Base-by-base conservation (phyloP, 2,329 filamentous ascomycete genomes). In the Paradendryphiella salina region DNA sequence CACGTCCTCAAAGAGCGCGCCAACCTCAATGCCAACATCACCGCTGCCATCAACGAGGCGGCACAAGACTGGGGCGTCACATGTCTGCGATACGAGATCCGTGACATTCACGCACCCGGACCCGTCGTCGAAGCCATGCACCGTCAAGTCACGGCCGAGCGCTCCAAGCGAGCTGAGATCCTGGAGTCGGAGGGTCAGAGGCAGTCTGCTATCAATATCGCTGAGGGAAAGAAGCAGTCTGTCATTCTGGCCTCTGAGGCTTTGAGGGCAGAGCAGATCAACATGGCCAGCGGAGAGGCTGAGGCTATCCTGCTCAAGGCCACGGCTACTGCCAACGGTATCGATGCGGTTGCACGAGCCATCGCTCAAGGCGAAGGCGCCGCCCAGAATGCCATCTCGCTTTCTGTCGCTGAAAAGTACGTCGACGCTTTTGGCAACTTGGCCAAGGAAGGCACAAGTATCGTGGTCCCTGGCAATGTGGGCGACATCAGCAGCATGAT, bases 61-160 rank as follows among this genome's bases (percentile, higher is more conserved):
- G 93, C 94, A 4, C 88, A 95, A 66, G 93, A 93, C 46, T 99
- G 94, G 94, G 94, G 94, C 52, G 90, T 99, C 15, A 90, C 90
- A 28, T 99, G 94, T 71, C 82, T 99, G 55, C 88, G 94, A 51
- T 99, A 99, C 79, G 94, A 99, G 76, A 99, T 99, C 72, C 84
- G 94, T 62, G 94, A 99, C 75, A 99, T 99, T 67, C 94, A 99
- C 76, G 94, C 94, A 0, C 94, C 94, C 1, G 89, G 87, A 26
- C 88, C 88, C 41, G 94, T 99, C 10, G 93, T 97, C 54, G 90
- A 92, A 66, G 94, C 94, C 66, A 99, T 99, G 94, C 94, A 99
- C 79, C 85, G 94, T 59, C 93, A 97, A 74, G 94, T 99, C 42
- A 97, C 94, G 0, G 94, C 94, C 14, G 94, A 99, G 79, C 88